Conservation (phyloP, 345 rosid genomes). For the Pugionium cornutum region DNA sequence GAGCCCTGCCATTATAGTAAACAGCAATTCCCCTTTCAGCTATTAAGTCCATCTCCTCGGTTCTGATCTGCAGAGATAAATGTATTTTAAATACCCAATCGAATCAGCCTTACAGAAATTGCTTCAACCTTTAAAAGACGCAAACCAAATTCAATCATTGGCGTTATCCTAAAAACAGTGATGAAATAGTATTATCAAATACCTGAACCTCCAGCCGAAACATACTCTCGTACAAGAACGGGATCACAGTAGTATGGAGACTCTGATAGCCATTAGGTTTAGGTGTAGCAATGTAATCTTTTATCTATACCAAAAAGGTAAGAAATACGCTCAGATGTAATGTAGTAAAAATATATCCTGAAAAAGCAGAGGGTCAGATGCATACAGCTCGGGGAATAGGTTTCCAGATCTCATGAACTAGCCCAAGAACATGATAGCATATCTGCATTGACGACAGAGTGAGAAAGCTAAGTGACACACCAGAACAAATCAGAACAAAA, state of each 20-base stretch:
- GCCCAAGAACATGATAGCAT: constrained; percentile 94
- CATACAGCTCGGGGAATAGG: constrained; percentile 90
- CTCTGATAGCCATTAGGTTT: constrained; percentile 99
- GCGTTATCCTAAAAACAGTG: constrained; percentile 5
- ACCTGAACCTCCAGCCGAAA: constrained; percentile 91
- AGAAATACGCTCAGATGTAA: constrained; percentile 18
- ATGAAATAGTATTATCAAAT: constrained; percentile 25
- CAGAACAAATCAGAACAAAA: constrained; percentile 20
- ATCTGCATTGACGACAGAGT: constrained; percentile 58
- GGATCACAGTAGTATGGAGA: constrained; percentile 90
- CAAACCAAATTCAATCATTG: neutral
- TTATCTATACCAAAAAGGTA: constrained; percentile 58
- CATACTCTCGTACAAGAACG: constrained; percentile 90
- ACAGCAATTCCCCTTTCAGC: constrained; percentile 98
- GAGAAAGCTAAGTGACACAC: constrained; percentile 36
- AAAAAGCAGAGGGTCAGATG: constrained; percentile 34
- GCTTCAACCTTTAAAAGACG: constrained; percentile 14
- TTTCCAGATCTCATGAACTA: constrained; percentile 96
- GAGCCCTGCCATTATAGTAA: constrained; percentile 88
- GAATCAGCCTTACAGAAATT: constrained; percentile 8
- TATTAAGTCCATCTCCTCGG: constrained; percentile 97
- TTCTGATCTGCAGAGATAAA: constrained; percentile 70
- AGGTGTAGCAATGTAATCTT: constrained; percentile 97
- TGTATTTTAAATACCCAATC: constrained; percentile 14
- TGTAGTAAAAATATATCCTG: constrained; percentile 9